Conservation (phyloP, 805 yeast genomes). For the Lipomyces oligophaga region DNA sequence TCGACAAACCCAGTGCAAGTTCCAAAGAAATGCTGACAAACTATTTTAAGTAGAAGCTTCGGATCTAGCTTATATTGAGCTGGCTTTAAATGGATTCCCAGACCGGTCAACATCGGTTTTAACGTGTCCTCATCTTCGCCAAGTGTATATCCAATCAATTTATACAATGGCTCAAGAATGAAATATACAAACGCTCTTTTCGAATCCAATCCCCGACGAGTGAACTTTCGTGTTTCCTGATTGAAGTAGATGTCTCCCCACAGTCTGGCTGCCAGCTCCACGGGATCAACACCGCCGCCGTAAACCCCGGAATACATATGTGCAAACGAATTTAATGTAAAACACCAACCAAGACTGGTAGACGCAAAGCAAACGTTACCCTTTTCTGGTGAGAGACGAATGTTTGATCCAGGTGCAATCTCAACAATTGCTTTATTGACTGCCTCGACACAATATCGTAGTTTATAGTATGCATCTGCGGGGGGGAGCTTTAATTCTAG, state of each 20-base stretch:
- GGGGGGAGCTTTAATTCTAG: conserved; percentile 76
- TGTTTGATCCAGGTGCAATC: conserved; percentile 8
- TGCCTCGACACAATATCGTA: conserved; percentile 56
- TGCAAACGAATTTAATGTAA: conserved; percentile 66
- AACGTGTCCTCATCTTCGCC: conserved; percentile 49
- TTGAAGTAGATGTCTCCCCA: conserved; percentile 76
- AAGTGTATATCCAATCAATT: conserved; percentile 57
- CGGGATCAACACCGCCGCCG: conserved; percentile 36
- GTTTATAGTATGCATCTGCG: conserved; percentile 64
- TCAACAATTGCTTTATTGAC: conserved; percentile 51
- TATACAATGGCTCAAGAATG: conserved; percentile 76
- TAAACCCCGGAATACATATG: conserved; percentile 42
- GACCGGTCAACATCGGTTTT: conserved; percentile 43
- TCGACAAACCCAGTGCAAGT: conserved; percentile 52
- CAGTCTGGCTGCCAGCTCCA: conserved; percentile 49
- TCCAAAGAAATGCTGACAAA: conserved; percentile 55
- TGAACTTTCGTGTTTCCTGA: conserved; percentile 45
- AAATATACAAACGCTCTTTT: conserved; percentile 55
- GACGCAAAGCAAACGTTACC: conserved; percentile 77
- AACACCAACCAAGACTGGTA: conserved; percentile 55
- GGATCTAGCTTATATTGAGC: conserved; percentile 48
- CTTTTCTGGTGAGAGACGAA: conserved; percentile 52
- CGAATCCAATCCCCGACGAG: conserved; percentile 34
- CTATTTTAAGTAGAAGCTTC: conserved; percentile 52
- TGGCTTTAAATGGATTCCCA: conserved; percentile 45